Evolutionary conservation across 1,284 basidiomycete species (phyloP), one percentile per base, ranked within the genome.

Genomic region (Naganishia liquefaciens): DNA sequence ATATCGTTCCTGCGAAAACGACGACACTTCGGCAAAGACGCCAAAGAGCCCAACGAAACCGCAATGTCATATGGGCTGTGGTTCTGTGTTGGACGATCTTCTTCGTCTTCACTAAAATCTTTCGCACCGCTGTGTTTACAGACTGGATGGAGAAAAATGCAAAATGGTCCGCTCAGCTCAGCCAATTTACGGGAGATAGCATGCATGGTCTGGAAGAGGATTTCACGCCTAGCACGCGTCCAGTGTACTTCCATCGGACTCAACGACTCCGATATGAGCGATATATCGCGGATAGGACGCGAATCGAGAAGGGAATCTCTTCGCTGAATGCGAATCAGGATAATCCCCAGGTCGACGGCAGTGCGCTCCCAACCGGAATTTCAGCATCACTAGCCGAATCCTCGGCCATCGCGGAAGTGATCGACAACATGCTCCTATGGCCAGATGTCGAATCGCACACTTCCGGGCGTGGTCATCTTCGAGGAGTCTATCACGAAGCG

Each of bases 181-280:
- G 21, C 51, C 25, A 51, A 2, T 28, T 23, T 7, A 46, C 4
- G 1, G 55, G 49, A 15, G 46, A 50, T 37, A 49, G 30, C n/a
- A 19, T 60, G 17, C 40, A 60, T 19, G 55, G 55, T 17, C 25
- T 50, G n/a, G 46, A 60, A 25, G 55, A 60, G 55, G 55, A 60
- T 33, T 60, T 49, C 40, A 46, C 37, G 28, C 55, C 54, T 15
- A 28, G 17, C 33, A 37, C 33, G 33, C 33, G 10, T 2, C 33
- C 3, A 2, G 13, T 37, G n/a, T 60, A 49, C 40, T 60, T 39
- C 23, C 55, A 60, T 21, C 55, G 55, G 19, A 49, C 55, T n/a
- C 55, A 60, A 39, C 55, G 55, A 37, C 10, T 2, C 13, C 33
- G 13, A 37, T 37, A 37, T 7, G 46, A 60, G n/a, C 44, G 39